phyloP scores from a whole-genome alignment of 164 flowering plant species.

The Taxillus chinensis region DNA sequence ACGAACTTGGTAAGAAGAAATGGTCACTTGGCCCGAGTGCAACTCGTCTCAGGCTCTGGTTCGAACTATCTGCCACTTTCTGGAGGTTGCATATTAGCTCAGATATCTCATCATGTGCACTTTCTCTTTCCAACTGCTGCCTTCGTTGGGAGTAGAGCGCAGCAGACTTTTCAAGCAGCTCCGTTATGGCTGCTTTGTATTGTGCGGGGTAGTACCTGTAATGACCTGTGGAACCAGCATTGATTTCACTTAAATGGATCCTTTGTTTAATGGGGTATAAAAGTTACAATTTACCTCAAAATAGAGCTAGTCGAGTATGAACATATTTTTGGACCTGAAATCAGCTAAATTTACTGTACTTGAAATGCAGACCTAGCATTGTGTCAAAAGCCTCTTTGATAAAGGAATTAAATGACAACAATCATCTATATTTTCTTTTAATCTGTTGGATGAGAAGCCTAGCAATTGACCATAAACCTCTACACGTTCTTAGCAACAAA shows the following conservation, averaged over 20 bases:
- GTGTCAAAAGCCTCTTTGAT: too few relatives aligned
- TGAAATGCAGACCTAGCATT: too few relatives aligned
- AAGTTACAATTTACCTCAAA: too few relatives aligned
- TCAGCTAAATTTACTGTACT: too few relatives aligned
- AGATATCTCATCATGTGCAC: constrained; percentile 37
- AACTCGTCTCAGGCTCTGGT: constrained; percentile 39
- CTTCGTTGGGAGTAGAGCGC: constrained; percentile 23
- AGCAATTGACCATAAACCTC: too few relatives aligned
- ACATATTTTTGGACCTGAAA: too few relatives aligned
- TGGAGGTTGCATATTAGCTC: constrained; percentile 51
- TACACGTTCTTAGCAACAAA: too few relatives aligned
- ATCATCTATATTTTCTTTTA: too few relatives aligned
- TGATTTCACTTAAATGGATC: neutral
- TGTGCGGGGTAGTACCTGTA: constrained; percentile 29
- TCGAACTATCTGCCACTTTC: constrained; percentile 42
- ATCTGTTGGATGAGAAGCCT: too few relatives aligned
- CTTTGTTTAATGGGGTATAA: too few relatives aligned
- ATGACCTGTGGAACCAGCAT: constrained; percentile 27
- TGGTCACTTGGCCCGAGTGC: constrained; percentile 43
- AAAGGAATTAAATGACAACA: too few relatives aligned
- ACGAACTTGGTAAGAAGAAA: constrained; percentile 37
- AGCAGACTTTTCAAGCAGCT: constrained; percentile 35
- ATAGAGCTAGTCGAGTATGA: too few relatives aligned
- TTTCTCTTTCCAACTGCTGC: constrained; percentile 21
- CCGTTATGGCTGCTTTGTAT: constrained; percentile 33